Conservation (phyloP, 495 filamentous ascomycete species). For the Daldinia grandis region DNA sequence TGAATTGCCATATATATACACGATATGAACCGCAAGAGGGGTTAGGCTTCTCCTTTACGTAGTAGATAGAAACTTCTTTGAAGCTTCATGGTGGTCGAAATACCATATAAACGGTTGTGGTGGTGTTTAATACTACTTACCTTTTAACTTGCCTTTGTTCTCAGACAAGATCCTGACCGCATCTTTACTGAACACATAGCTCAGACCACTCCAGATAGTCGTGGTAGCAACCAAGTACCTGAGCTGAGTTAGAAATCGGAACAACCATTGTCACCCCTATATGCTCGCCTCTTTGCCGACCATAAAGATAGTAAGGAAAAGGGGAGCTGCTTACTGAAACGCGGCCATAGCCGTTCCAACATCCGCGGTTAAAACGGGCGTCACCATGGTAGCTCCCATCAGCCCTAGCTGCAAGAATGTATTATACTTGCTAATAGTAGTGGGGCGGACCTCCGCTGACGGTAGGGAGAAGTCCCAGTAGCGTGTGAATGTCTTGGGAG, state of each 20-base stretch:
- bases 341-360: constrained; percentile 64
- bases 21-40: not conserved
- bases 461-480: constrained; percentile 99
- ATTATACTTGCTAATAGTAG: constrained; percentile 89
- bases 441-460: constrained; percentile 91
- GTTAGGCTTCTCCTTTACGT: not conserved
- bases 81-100: not conserved
- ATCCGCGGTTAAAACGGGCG: constrained; percentile 71
- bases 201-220: constrained; percentile 84
- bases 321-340: constrained; percentile 69
- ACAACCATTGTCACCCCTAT: no score
- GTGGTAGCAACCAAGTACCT: constrained; percentile 81
- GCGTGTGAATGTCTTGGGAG: constrained; percentile 88
- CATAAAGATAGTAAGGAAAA: not conserved
- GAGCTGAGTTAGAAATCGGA: constrained; percentile 6
- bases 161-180: constrained; percentile 79
- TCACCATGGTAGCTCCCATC: constrained; percentile 77
- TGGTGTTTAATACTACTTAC: constrained; percentile 6
- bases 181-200: constrained; percentile 82
- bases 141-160: constrained; percentile 41
- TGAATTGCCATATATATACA: constrained; percentile 5
- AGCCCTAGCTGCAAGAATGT: constrained; percentile 81
- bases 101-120: not conserved
- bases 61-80: not conserved
- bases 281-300: not conserved